Evolutionary conservation across 768 basidiomycete species (phyloP), one percentile per base, ranked within the genome.

Genomic region (Cystofilobasidium macerans): DNA sequence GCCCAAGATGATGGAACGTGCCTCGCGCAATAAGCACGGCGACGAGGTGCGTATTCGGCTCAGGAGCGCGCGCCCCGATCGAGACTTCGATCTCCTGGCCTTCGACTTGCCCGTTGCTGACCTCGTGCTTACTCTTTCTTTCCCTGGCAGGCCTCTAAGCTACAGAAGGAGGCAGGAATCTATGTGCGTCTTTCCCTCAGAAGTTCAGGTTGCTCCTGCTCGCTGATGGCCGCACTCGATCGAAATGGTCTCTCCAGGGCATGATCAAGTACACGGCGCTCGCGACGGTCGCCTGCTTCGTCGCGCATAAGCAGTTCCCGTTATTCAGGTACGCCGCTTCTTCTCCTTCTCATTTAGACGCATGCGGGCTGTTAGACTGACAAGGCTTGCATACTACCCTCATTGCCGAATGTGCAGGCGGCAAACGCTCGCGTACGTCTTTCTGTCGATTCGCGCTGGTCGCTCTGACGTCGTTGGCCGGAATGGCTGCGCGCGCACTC

Each of bases 181-280:
- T 24, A 57, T 30, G 65, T 67, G 0, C 28, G 54, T 51, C 58
- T 9, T 20, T 22, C 43, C 24, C 24, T n/a, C 18, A 12, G 16
- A 36, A 28, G 12, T n/a, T 42, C 22, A 20, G n/a, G 9, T 12
- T 28, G 26, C 57, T 11, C 32, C 38, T 13, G 1, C 30, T 26
- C 11, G n/a, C 59, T 33, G 45, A 54, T 43, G 3, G 32, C 42
- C 18, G 16, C 22, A 33, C 22, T 30, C 11, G 22, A 20, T 62
- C 48, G 33, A 0, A 12, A 5, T 14, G 8, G 16, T 8, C 43
- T 32, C 9, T n/a, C 9, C 33, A 67, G 65, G 59, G 60, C 18
- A 67, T 67, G 65, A 61, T 62, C 54, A 62, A n/a, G 36, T 67
- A 62, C 53, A 62, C 60, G 16, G 20, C 60, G 16, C 42, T 24